These are phyloP conservation scores for Fusarium chlamydosporum DNA, from an alignment of 2,329 filamentous ascomycete genomes.

Conservation along the genomic window DNA sequence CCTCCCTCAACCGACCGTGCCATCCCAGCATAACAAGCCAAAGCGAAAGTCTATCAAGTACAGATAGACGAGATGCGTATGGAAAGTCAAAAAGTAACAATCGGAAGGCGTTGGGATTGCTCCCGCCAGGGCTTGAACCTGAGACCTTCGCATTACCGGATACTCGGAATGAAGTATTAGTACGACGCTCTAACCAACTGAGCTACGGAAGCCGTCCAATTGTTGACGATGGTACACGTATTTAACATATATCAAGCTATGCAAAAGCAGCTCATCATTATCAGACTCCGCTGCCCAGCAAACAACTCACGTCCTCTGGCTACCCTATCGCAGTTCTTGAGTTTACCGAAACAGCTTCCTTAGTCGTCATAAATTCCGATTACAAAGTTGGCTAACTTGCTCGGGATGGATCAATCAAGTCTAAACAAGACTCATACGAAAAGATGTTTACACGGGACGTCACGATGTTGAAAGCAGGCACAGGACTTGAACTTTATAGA, in stretches of 20 bases:
- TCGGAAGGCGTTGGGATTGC: slow-evolving; percentile 46
- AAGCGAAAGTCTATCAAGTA: not conserved
- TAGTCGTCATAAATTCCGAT: not conserved
- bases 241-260: rapidly evolving
- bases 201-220: slow-evolving; percentile 53
- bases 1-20: not conserved
- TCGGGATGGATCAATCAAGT: too few relatives aligned
- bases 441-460: not conserved
- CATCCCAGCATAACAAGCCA: not conserved
- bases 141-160: slow-evolving; percentile 53
- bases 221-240: rapidly evolving
- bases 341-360: not conserved
- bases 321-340: not conserved
- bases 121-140: slow-evolving; percentile 54
- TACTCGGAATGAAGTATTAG: slow-evolving; percentile 50
- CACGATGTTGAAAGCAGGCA: not conserved
- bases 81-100: slow-evolving; percentile 36
- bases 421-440: not conserved
- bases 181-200: slow-evolving; percentile 55
- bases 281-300: not conserved
- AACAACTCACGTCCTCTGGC: not conserved
- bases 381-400: too few relatives aligned
- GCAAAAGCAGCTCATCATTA: not conserved
- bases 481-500: not conserved
- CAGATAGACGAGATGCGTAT: not conserved